Percentiles rank a stretch among this genome's conserved stretches.
phyloP scores from a whole-genome alignment of 345 rosid species.

The Aegle marmelos region DNA sequence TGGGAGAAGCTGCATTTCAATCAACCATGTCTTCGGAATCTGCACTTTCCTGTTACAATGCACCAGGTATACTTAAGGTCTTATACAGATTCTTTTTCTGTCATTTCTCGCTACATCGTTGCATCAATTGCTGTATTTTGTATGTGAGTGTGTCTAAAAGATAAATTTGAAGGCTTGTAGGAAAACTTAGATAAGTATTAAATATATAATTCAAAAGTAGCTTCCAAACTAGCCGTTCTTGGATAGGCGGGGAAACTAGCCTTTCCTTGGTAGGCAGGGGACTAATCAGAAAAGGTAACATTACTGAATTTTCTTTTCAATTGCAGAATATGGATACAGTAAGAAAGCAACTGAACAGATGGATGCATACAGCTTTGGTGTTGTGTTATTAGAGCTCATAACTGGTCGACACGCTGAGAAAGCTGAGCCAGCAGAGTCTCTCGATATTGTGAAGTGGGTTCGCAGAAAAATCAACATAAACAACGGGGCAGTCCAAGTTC shows the following conservation, averaged over 20 bases:
- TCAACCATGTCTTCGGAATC: constrained; percentile 53
- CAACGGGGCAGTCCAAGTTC: constrained; percentile 64
- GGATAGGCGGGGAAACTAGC: too few relatives aligned
- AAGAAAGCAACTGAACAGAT: constrained; percentile 79
- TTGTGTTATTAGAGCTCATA: constrained; percentile 76
- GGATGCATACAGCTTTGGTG: constrained; percentile 92
- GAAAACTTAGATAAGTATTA: not conserved
- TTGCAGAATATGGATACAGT: constrained; percentile 65
- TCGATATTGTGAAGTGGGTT: constrained; percentile 82
- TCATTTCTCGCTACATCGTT: not conserved
- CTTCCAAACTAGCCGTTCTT: too few relatives aligned
- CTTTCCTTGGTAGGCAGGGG: too few relatives aligned
- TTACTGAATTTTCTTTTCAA: not conserved
- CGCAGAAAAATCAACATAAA: constrained; percentile 83
- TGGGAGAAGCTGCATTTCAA: constrained; percentile 79
- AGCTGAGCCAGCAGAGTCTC: constrained; percentile 40
- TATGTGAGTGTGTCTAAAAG: not conserved
- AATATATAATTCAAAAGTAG: too few relatives aligned
- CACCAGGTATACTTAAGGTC: constrained; percentile 57
- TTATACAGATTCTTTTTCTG: not conserved
- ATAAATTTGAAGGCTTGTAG: not conserved
- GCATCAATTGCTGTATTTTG: not conserved
- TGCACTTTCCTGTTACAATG: constrained; percentile 59
- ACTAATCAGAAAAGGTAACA: too few relatives aligned
- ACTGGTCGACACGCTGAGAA: constrained; percentile 66